phyloP scores from a whole-genome alignment of 768 basidiomycete species.

The Rhodotorula sphaerocarpa region DNA sequence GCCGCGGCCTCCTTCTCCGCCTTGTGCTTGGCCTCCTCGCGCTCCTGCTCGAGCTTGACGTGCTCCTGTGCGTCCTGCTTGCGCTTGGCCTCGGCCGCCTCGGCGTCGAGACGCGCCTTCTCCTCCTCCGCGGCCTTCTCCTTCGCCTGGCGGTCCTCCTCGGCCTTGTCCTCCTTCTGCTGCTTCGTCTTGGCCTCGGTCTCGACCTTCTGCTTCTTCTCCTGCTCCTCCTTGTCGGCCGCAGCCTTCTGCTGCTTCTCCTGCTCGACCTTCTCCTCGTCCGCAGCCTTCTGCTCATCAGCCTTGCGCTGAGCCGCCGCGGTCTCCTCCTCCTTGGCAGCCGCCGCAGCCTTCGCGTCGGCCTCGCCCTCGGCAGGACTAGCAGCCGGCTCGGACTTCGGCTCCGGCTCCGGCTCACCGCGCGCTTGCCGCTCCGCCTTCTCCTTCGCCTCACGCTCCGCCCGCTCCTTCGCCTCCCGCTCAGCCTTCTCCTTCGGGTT shows the following conservation, averaged over 20 bases:
- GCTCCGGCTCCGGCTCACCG: constrained; percentile 1
- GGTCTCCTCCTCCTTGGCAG: not conserved
- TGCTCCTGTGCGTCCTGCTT: not conserved
- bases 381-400: not conserved
- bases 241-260: constrained; percentile 10
- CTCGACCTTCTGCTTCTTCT: constrained; percentile 8
- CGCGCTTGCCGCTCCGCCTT: constrained; percentile 1
- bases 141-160: constrained; percentile 8
- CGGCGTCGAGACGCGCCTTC: constrained; percentile 1
- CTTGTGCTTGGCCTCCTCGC: constrained; percentile 4
- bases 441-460: constrained; percentile 7
- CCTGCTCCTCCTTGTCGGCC: not conserved
- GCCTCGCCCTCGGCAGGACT: not conserved
- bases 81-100: constrained; percentile 2
- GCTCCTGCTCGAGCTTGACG: constrained; percentile 3
- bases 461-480: constrained; percentile 16
- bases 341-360: not conserved
- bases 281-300: too few relatives aligned
- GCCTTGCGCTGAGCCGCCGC: constrained; percentile 11
- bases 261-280: not conserved
- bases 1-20: not conserved
- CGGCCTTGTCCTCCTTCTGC: constrained; percentile 3
- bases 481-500: constrained; percentile 18
- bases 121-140: constrained; percentile 14
- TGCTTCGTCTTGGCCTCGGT: not conserved